Evolutionary conservation across 129 eudicot species (phyloP).

Genomic region (Ambrosia artemisiifolia): DNA sequence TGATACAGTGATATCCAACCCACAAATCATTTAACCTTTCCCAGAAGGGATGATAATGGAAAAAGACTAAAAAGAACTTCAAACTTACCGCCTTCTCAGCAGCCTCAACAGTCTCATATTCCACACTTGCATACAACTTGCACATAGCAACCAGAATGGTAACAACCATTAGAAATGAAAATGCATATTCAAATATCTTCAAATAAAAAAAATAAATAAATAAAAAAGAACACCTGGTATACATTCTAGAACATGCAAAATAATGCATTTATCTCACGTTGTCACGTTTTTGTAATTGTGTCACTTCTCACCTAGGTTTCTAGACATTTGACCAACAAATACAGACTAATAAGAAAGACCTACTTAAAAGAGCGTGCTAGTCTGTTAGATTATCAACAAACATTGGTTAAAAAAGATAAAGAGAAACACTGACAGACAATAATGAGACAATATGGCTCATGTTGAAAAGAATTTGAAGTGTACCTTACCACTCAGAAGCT

Average conservation of each 20-base stretch:
- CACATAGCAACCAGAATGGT: slow-evolving; percentile 20
- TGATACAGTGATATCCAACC: neutral
- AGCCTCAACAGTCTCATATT: slow-evolving; percentile 74
- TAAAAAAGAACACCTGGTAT: neutral
- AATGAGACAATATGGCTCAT: neutral
- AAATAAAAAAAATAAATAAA: neutral
- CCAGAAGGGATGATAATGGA: neutral
- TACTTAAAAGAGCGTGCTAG: neutral
- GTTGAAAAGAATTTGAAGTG: neutral
- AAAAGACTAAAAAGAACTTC: neutral
- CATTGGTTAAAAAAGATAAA: neutral
- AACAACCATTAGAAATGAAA: neutral
- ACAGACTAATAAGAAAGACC: neutral
- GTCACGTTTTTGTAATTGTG: neutral
- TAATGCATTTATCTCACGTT: neutral
- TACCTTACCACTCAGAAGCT: slow-evolving; percentile 84
- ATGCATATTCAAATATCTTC: neutral
- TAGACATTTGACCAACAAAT: neutral
- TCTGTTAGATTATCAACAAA: neutral
- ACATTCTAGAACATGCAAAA: neutral
- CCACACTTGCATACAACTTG: slow-evolving; percentile 86
- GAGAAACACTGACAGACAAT: neutral
- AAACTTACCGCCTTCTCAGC: slow-evolving; percentile 96
- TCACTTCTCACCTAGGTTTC: neutral
- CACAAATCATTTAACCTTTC: neutral